phyloP scores from a whole-genome alignment of 2,329 filamentous ascomycete species.

The Aspergillus bombycis region DNA sequence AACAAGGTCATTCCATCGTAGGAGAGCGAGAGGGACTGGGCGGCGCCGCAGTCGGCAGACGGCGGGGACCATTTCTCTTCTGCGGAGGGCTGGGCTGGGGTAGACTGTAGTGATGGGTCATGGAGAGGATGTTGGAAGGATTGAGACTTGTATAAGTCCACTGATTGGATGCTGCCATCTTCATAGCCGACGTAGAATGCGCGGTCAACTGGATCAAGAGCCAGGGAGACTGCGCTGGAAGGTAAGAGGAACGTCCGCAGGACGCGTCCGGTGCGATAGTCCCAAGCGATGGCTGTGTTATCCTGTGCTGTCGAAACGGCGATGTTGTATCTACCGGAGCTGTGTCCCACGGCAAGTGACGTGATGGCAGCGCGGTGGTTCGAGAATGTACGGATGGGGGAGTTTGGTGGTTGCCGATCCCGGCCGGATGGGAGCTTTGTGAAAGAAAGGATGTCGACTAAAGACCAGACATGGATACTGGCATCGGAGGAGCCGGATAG shows the following conservation, averaged over 20 bases:
- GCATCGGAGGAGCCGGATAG: slow-evolving; percentile 65
- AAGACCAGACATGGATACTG: slow-evolving; percentile 89
- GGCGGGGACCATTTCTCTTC: slow-evolving; percentile 53
- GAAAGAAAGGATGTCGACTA: slow-evolving; percentile 72
- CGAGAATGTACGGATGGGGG: slow-evolving; percentile 76
- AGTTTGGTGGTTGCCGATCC: slow-evolving; percentile 50
- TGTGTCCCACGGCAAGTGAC: slow-evolving; percentile 64
- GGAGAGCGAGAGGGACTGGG: slow-evolving; percentile 70
- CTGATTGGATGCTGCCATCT: slow-evolving; percentile 76
- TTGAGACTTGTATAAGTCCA: slow-evolving; percentile 70
- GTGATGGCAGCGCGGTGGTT: slow-evolving; percentile 62
- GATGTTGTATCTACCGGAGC: slow-evolving; percentile 73
- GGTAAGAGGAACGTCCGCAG: slow-evolving; percentile 83
- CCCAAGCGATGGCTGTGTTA: slow-evolving; percentile 90
- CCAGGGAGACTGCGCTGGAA: slow-evolving; percentile 69
- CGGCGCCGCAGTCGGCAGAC: slow-evolving; percentile 66
- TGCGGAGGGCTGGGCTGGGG: slow-evolving; percentile 44
- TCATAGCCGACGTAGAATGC: slow-evolving; percentile 80
- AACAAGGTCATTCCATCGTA: slow-evolving; percentile 81
- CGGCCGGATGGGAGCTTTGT: slow-evolving; percentile 47
- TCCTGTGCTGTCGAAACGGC: slow-evolving; percentile 83
- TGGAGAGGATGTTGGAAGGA: slow-evolving; percentile 44
- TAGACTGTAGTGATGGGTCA: slow-evolving; percentile 39
- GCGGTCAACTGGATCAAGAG: slow-evolving; percentile 80
- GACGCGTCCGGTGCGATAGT: slow-evolving; percentile 76